Conservation (phyloP, 108 stramenopile species). For the Fragilaria radians region DNA sequence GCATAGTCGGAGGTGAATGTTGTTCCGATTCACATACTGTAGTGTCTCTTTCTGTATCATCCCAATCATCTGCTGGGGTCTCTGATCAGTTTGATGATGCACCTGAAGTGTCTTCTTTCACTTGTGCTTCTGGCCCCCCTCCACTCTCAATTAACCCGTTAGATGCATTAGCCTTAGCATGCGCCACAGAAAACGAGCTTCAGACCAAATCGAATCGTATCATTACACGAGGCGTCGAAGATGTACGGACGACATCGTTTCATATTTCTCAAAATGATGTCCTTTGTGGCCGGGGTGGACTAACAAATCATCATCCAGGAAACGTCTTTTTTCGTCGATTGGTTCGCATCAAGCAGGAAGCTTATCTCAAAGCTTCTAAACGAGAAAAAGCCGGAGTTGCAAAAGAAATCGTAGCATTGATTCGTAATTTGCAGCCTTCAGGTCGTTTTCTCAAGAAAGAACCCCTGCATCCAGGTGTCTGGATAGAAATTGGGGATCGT, state of each 20-base stretch:
- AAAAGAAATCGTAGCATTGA: conserved; percentile 2
- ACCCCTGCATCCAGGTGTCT: conserved; percentile 8
- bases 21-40: neutral
- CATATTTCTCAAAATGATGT: conserved; percentile 24
- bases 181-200: neutral
- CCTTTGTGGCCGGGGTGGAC: conserved; percentile 37
- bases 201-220: too few species aligned
- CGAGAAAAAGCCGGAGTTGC: conserved; percentile 12
- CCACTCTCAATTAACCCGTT: neutral
- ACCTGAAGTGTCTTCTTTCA: neutral
- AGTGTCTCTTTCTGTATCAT: neutral
- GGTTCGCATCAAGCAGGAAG: conserved; percentile 9
- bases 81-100: conserved; percentile 1
- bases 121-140: neutral
- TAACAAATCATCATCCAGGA: conserved; percentile 39
- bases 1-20: neutral
- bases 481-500: conserved; percentile 47
- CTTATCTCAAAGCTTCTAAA: conserved; percentile 8
- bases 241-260: neutral
- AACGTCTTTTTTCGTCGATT: conserved; percentile 29
- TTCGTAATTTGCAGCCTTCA: conserved; percentile 25
- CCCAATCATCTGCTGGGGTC: neutral
- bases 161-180: neutral
- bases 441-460: conserved; percentile 45
- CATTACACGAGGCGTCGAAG: too few species aligned